phyloP scores from a whole-genome alignment of 2,329 filamentous ascomycete genomes.

The Aspergillus clavatus region DNA sequence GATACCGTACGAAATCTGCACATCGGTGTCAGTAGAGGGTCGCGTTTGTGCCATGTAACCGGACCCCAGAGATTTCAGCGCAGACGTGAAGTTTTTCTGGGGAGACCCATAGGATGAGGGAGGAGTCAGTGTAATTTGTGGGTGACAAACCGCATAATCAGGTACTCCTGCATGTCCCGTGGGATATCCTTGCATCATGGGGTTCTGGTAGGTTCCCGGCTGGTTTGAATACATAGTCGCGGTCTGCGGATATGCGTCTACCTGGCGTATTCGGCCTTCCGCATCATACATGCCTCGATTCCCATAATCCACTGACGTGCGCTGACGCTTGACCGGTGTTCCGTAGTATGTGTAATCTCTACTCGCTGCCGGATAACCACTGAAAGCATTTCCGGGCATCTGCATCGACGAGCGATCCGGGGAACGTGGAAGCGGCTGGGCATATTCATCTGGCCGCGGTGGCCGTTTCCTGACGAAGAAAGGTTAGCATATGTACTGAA shows the following conservation, averaged over 20 bases:
- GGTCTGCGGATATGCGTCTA: conserved; percentile 35
- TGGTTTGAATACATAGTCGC: conserved; percentile 30
- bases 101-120: conserved; percentile 16
- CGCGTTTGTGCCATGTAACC: conserved; percentile 14
- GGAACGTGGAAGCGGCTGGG: conserved; percentile 33
- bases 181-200: conserved; percentile 32
- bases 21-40: conserved; percentile 19
- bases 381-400: conserved; percentile 29
- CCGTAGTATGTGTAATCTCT: conserved; percentile 36
- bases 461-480: conserved; percentile 34
- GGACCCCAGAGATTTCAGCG: conserved; percentile 16
- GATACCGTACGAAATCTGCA: conserved; percentile 34
- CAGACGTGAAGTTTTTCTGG: conserved; percentile 15
- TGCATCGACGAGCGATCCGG: conserved; percentile 36
- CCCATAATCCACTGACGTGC: conserved; percentile 38
- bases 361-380: conserved; percentile 28
- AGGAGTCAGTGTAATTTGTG: conserved; percentile 10
- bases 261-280: conserved; percentile 34
- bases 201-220: conserved; percentile 29
- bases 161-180: conserved; percentile 32
- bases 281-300: conserved; percentile 33
- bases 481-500: too few species aligned
- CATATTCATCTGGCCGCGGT: conserved; percentile 37
- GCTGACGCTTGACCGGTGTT: conserved; percentile 35
- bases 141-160: conserved; percentile 34